Conservation (phyloP, 805 yeast genomes). For the Candida fluviatilis region DNA sequence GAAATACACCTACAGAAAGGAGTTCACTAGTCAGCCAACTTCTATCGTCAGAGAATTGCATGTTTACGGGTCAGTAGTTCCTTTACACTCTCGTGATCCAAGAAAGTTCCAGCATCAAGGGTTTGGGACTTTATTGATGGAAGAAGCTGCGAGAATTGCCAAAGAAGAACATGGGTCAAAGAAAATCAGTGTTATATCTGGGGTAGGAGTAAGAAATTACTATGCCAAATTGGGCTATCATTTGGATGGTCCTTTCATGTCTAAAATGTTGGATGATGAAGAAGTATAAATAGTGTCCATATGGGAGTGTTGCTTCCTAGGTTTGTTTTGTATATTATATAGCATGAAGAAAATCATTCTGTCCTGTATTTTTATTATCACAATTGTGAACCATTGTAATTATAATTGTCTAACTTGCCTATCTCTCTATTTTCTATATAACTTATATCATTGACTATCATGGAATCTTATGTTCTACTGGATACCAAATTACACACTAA, state of each 20-base stretch:
- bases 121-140: slow-evolving; percentile 95
- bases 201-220: slow-evolving; percentile 96
- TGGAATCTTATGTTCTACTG: too few relatives aligned
- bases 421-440: too few relatives aligned
- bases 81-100: slow-evolving; percentile 93
- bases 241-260: slow-evolving; percentile 96
- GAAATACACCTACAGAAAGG: slow-evolving; percentile 86
- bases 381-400: too few relatives aligned
- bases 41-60: slow-evolving; percentile 96
- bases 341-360: neutral
- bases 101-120: slow-evolving; percentile 99
- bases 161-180: slow-evolving; percentile 90
- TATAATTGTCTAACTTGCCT: too few relatives aligned
- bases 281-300: slow-evolving; percentile 1
- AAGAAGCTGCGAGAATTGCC: slow-evolving; percentile 96
- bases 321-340: neutral
- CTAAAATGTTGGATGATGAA: slow-evolving; percentile 40
- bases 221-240: slow-evolving; percentile 88
- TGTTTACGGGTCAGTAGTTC: slow-evolving; percentile 96
- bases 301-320: neutral
- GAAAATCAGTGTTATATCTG: slow-evolving; percentile 91
- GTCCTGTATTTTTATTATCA: too few relatives aligned
- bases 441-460: too few relatives aligned
- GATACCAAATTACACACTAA: too few relatives aligned
- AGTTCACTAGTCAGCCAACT: slow-evolving; percentile 76